Evolutionary conservation across 148 eudicot genomes (phyloP).

Genomic region (Vaccinium darrowii): DNA sequence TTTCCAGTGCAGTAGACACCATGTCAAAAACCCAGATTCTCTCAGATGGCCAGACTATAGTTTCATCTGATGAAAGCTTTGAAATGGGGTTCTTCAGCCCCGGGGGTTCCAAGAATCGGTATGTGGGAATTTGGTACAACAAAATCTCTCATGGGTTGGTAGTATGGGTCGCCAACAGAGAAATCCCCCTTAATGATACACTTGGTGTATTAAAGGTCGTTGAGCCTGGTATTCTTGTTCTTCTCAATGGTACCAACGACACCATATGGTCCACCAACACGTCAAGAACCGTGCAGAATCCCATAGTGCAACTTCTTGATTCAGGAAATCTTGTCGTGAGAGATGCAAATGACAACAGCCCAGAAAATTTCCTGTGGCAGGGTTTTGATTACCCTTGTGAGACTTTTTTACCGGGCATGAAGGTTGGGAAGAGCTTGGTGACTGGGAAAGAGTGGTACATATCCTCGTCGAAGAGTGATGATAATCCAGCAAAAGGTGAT

Average conservation of each 20-base stretch:
- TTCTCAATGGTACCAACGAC: background rate
- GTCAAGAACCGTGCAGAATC: background rate
- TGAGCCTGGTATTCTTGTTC: conserved; percentile 8
- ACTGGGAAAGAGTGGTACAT: conserved; percentile 12
- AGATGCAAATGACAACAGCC: too few relatives aligned
- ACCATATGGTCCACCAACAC: conserved; percentile 25
- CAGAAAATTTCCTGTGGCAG: background rate
- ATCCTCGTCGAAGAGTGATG: conserved; percentile 16
- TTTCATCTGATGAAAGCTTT: too few relatives aligned
- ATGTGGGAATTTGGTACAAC: conserved; percentile 21
- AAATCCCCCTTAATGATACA: background rate
- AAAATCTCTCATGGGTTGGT: background rate
- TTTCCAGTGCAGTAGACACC: too few relatives aligned
- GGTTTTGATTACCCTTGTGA: conserved; percentile 22
- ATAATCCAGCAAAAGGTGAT: conserved; percentile 7
- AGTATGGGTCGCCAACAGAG: background rate
- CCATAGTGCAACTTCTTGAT: too few relatives aligned
- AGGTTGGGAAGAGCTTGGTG: conserved; percentile 15
- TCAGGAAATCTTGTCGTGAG: too few relatives aligned
- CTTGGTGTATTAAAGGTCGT: background rate
- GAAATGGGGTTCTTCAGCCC: background rate
- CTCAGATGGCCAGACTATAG: too few relatives aligned
- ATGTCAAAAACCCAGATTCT: too few relatives aligned
- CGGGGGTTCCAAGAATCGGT: background rate
- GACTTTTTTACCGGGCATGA: conserved; percentile 18